These are phyloP conservation scores for Penicillium digitatum DNA, from an alignment of 2,329 filamentous ascomycete genomes.

Conservation along the genomic window DNA sequence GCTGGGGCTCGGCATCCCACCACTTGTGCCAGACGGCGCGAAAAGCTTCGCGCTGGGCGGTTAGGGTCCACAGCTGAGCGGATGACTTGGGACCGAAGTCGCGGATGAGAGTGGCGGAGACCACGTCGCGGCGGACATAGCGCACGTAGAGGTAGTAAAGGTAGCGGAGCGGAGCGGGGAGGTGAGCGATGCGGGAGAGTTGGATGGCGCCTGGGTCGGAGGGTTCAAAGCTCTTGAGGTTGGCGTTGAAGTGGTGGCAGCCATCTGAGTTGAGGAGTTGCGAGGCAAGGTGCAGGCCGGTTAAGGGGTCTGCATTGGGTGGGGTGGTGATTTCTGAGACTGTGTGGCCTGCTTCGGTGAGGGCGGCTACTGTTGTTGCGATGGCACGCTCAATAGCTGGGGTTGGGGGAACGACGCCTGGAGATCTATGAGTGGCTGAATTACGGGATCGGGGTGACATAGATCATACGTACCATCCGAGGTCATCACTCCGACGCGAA, in stretches of 20 bases:
- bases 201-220: slow-evolving; percentile 74
- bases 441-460: not conserved
- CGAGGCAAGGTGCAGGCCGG: slow-evolving; percentile 70
- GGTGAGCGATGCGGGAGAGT: slow-evolving; percentile 67
- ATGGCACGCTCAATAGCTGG: slow-evolving; percentile 79
- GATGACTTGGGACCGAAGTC: slow-evolving; percentile 71
- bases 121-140: slow-evolving; percentile 68
- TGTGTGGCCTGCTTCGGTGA: slow-evolving; percentile 69
- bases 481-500: slow-evolving; percentile 72
- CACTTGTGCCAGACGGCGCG: slow-evolving; percentile 76
- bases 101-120: slow-evolving; percentile 74
- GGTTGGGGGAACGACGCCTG: slow-evolving; percentile 74
- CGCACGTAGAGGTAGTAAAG: slow-evolving; percentile 88
- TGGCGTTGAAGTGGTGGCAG: slow-evolving; percentile 71
- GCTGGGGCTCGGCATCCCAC: slow-evolving; percentile 66
- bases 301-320: slow-evolving; percentile 69
- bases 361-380: slow-evolving; percentile 64
- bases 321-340: slow-evolving; percentile 65
- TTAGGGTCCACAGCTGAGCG: slow-evolving; percentile 77
- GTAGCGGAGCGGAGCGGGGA: slow-evolving; percentile 72
- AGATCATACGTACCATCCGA: slow-evolving; percentile 55
- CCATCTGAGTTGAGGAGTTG: slow-evolving; percentile 82
- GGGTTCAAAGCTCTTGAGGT: slow-evolving; percentile 72
- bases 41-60: slow-evolving; percentile 71
- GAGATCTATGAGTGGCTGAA: not conserved